phyloP scores from a whole-genome alignment of 2,329 filamentous ascomycete species.

The Akanthomyces lecanii region DNA sequence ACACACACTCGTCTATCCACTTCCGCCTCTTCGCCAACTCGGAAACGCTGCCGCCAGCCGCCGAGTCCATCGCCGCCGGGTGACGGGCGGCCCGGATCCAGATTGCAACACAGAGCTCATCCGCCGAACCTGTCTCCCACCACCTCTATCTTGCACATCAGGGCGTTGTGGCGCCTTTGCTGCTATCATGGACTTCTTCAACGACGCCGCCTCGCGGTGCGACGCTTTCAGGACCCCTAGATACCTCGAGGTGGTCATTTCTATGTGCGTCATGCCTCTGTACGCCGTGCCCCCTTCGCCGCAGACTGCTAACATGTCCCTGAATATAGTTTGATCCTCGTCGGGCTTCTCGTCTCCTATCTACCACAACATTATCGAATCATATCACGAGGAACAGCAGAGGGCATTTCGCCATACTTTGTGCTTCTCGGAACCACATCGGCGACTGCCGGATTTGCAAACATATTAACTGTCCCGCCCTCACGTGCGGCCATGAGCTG shows the following conservation, averaged over 20 bases:
- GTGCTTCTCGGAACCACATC: conserved; percentile 90
- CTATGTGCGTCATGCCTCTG: conserved; percentile 40
- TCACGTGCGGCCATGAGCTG: conserved; percentile 81
- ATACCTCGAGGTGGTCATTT: conserved; percentile 52
- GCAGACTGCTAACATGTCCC: conserved; percentile 20
- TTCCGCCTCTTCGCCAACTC: not conserved
- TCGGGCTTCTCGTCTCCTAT: conserved; percentile 90
- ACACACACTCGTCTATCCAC: not conserved
- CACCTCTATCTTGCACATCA: not conserved
- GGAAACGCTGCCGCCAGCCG: not conserved
- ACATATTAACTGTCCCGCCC: conserved; percentile 82
- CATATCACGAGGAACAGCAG: conserved; percentile 76
- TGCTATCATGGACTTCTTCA: conserved; percentile 19
- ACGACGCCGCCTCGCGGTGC: conserved; percentile 31
- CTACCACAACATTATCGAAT: conserved; percentile 93
- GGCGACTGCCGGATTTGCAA: conserved; percentile 82
- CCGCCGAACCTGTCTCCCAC: not conserved
- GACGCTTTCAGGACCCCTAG: conserved; percentile 49
- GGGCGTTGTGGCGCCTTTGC: not conserved
- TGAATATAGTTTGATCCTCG: conserved; percentile 60
- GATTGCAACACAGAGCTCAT: conserved; percentile 3
- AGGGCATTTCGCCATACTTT: conserved; percentile 94
- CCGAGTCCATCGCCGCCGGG: conserved; percentile 1
- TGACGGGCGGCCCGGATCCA: conserved; percentile 5
- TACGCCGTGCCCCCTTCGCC: not conserved